phyloP scores from a whole-genome alignment of 371 early-diverging fungal genomes.

The Apophysomyces elegans region DNA sequence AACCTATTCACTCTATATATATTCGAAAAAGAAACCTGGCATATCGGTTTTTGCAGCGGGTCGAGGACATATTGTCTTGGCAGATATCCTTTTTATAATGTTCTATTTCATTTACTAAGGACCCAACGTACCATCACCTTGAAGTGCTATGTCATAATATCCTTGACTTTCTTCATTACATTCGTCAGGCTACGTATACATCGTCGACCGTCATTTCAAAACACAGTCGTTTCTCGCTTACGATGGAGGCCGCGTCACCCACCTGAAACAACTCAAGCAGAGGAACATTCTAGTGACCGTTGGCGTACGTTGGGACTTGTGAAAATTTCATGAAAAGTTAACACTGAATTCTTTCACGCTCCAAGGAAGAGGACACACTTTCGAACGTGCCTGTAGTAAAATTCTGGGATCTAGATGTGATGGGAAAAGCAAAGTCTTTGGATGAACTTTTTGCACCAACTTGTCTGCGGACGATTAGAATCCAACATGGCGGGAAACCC shows the following conservation, averaged over 20 bases:
- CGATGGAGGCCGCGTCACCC: constrained; percentile 74
- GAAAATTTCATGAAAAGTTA: too few species aligned
- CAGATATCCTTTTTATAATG: constrained; percentile 52
- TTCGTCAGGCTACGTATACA: constrained; percentile 62
- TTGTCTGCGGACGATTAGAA: constrained; percentile 69
- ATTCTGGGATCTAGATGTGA: constrained; percentile 82
- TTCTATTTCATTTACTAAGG: too few species aligned
- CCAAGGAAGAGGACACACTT: constrained; percentile 56
- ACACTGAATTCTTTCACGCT: too few species aligned
- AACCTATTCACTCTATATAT: constrained; percentile 2
- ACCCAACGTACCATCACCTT: too few species aligned
- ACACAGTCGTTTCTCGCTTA: constrained; percentile 76
- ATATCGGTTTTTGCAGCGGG: constrained; percentile 58
- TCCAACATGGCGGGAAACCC: constrained; percentile 74
- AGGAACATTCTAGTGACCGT: constrained; percentile 72
- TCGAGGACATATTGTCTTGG: constrained; percentile 58
- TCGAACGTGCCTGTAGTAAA: constrained; percentile 64
- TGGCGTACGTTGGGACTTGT: constrained; percentile 56
- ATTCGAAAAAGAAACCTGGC: constrained; percentile 46
- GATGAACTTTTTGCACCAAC: constrained; percentile 56
- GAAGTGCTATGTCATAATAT: not conserved
- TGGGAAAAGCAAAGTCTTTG: constrained; percentile 37
- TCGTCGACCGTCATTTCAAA: constrained; percentile 70
- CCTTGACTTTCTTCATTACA: constrained; percentile 48
- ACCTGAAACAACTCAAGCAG: constrained; percentile 79